These are phyloP conservation scores for Vanrija pseudolonga DNA, from an alignment of 1,284 basidiomycete genomes.

Conservation along the genomic window DNA sequence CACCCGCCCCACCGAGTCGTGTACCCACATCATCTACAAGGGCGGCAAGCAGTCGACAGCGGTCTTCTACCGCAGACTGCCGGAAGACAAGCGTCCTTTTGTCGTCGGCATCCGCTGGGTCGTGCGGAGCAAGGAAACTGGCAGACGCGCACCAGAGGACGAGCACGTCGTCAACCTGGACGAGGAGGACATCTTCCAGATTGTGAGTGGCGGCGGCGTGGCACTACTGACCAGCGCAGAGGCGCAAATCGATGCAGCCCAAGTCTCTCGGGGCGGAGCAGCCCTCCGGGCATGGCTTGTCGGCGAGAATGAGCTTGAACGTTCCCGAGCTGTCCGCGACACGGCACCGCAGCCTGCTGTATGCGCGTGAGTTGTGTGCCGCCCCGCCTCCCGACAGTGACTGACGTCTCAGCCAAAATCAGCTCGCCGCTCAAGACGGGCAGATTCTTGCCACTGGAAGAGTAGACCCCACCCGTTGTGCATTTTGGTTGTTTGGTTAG, in stretches of 20 bases:
- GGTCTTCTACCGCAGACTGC: slow-evolving; percentile 62
- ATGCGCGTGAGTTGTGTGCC: slow-evolving; percentile 36
- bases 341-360: slow-evolving; percentile 32
- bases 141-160: slow-evolving; percentile 62
- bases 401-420: slow-evolving; percentile 29
- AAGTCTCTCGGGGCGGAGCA: slow-evolving; percentile 16
- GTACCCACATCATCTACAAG: slow-evolving; percentile 89
- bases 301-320: neutral
- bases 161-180: slow-evolving; percentile 67
- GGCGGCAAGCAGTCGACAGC: slow-evolving; percentile 75
- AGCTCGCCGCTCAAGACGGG: slow-evolving; percentile 39
- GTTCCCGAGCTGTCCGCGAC: slow-evolving; percentile 21
- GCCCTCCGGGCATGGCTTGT: neutral
- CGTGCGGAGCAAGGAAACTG: slow-evolving; percentile 73
- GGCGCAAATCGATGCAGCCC: slow-evolving; percentile 60
- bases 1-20: slow-evolving; percentile 52
- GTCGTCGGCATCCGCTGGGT: slow-evolving; percentile 92
- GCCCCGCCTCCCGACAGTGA: neutral
- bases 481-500: too few relatives aligned
- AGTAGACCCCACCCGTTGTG: too few relatives aligned
- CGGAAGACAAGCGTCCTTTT: slow-evolving; percentile 52
- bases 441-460: too few relatives aligned
- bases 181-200: slow-evolving; percentile 63
- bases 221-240: slow-evolving; percentile 39
- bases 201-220: slow-evolving; percentile 53